Base-by-base conservation (phyloP, 2,329 filamentous ascomycete species). In the Cladosporium sp. region DNA sequence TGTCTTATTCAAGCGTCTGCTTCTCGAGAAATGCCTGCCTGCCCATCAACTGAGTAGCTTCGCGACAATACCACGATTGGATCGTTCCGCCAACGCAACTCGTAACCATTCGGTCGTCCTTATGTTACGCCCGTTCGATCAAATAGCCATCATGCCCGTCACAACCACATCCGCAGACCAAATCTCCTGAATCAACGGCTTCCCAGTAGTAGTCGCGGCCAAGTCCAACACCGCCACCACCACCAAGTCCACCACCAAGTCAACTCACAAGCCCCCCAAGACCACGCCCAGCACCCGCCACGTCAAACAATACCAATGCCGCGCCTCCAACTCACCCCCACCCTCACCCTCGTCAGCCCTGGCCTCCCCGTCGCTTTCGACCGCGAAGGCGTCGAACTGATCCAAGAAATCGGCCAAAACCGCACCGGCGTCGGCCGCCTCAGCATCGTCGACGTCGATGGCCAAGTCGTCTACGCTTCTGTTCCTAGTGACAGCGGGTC, bases 351-450 rank as follows among this genome's bases (percentile, higher is more conserved):
- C 21, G 18, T 61, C 28, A 66, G 61, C 1, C 18, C 8, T 5
- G 43, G 36, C 36, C 30, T 25, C 16, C 39, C 26, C 3, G 8
- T 66, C 21, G 61, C 61, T 7, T 13, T 66, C 32, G 61, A 64
- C 49, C 36, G 53, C 18, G 65, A 66, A 48, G 58, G 58, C 14
- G 14, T 46, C 32, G 8, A 26, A 11, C 28, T 64, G 2, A 18
- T 16, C 26, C 36, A 48, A 5, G n/a, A 28, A 5, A 23, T 8
- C 21, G 39, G 57, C 16, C 43, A 21, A 4, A 7, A 6, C 14
- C 43, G 14, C 21, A n/a, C 30, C 23, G 49, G 46, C 46, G 34
- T 59, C 23, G 56, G 65, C n/a, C 56, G 65, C 14, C n/a, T 67
- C 13, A 56, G 46, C 32, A 32, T 65, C 13, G 58, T 62, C 13